These are phyloP conservation scores for Monosporozyma solicola DNA, from an alignment of 805 yeast genomes.

Conservation along the genomic window DNA sequence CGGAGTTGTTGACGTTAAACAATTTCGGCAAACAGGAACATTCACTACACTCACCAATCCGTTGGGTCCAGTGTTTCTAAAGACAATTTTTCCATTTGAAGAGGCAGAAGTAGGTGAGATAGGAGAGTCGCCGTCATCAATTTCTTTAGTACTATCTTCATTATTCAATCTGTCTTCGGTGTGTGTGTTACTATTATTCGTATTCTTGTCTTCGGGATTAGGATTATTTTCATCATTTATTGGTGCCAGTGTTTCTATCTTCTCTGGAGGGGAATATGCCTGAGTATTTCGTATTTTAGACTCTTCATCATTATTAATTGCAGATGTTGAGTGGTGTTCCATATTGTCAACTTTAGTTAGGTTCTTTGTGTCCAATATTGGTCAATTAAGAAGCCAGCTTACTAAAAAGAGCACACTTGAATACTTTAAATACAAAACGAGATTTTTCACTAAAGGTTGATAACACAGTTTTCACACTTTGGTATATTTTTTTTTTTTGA, in stretches of 20 bases:
- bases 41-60: background rate
- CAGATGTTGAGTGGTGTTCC: background rate
- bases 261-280: background rate
- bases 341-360: background rate
- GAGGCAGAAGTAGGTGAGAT: background rate
- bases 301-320: background rate
- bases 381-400: background rate
- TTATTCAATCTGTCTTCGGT: background rate
- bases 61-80: slow-evolving; percentile 4
- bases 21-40: slow-evolving; percentile 74
- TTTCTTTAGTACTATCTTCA: background rate
- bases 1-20: slow-evolving; percentile 89
- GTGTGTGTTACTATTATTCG: background rate
- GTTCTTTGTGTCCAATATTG: background rate
- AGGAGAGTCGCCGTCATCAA: background rate
- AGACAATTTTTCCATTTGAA: slow-evolving; percentile 1
- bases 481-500: background rate
- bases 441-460: background rate
- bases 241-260: background rate
- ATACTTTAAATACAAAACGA: background rate
- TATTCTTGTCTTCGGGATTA: background rate
- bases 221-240: background rate
- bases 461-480: background rate
- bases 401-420: background rate
- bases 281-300: background rate